Conservation (phyloP, 192 early-diverging fungal species). For the Backusella circina region DNA sequence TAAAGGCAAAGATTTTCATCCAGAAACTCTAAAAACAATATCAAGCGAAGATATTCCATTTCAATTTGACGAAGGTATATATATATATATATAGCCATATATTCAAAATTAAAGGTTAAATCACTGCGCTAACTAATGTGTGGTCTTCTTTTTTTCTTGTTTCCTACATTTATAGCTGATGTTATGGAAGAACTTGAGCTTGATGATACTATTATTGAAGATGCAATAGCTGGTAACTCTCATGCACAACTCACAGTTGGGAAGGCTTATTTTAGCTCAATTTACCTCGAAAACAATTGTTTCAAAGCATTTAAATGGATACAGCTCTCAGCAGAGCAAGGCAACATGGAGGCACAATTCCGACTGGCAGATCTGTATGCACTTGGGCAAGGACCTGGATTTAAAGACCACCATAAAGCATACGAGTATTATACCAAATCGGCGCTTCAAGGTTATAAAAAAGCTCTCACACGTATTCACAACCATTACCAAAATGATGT, state of each 20-base stretch:
- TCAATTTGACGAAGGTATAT: background rate
- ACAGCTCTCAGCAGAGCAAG: background rate
- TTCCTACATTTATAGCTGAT: background rate
- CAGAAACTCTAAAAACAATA: background rate
- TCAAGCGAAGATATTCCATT: background rate
- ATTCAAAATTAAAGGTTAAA: background rate
- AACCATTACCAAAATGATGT: background rate
- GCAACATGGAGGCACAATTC: background rate
- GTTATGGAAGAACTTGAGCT: background rate
- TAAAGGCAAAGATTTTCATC: background rate
- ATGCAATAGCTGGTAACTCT: background rate
- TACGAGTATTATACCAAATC: background rate
- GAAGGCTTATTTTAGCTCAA: background rate
- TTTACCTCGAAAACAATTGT: background rate
- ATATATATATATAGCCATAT: background rate
- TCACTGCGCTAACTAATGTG: background rate
- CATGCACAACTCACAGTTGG: background rate
- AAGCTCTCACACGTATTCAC: background rate
- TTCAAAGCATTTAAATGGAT: background rate
- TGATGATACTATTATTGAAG: background rate
- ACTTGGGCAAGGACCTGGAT: background rate
- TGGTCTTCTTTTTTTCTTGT: background rate
- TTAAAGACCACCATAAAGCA: background rate
- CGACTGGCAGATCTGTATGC: background rate
- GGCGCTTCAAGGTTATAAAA: background rate